These are phyloP conservation scores for Juncus inflexus DNA, from an alignment of 176 grass and related monocot genomes.

Conservation along the genomic window DNA sequence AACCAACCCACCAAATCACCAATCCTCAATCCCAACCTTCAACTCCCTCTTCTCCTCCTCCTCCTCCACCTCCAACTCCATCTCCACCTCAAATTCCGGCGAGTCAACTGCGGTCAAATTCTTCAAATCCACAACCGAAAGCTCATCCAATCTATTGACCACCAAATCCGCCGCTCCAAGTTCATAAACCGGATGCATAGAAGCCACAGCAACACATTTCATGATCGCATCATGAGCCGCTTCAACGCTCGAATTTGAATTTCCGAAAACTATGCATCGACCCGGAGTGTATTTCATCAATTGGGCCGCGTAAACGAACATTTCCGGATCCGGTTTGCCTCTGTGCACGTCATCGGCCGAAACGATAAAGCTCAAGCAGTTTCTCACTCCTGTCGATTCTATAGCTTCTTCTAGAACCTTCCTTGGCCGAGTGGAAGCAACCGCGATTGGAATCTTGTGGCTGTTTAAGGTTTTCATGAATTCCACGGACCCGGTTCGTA, in stretches of 20 bases:
- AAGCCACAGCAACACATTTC: slow-evolving; percentile 88
- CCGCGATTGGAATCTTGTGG: slow-evolving; percentile 82
- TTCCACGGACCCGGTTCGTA: slow-evolving; percentile 70
- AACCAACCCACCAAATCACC: slow-evolving; percentile 36
- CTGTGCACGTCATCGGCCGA: slow-evolving; percentile 71
- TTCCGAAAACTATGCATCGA: slow-evolving; percentile 89
- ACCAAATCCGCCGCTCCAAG: slow-evolving; percentile 74
- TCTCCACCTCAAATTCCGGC: slow-evolving; percentile 59
- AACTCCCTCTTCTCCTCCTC: slow-evolving; percentile 37
- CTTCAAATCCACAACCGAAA: slow-evolving; percentile 82
- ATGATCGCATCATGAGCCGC: slow-evolving; percentile 73
- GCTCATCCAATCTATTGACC: slow-evolving; percentile 60
- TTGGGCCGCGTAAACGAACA: slow-evolving; percentile 87
- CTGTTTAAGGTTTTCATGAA: slow-evolving; percentile 80
- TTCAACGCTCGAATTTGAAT: slow-evolving; percentile 79
- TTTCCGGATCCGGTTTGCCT: slow-evolving; percentile 90
- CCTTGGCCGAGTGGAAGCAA: slow-evolving; percentile 59
- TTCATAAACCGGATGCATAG: slow-evolving; percentile 69
- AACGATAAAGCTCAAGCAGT: slow-evolving; percentile 53
- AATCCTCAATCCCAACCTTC: slow-evolving; percentile 60
- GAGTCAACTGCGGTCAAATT: slow-evolving; percentile 73
- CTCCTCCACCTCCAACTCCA: slow-evolving; percentile 65
- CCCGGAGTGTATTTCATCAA: slow-evolving; percentile 72
- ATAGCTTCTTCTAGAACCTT: slow-evolving; percentile 67
- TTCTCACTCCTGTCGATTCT: slow-evolving; percentile 46